Conservation (phyloP, 257 asterid species). For the Ilex aquifolium region DNA sequence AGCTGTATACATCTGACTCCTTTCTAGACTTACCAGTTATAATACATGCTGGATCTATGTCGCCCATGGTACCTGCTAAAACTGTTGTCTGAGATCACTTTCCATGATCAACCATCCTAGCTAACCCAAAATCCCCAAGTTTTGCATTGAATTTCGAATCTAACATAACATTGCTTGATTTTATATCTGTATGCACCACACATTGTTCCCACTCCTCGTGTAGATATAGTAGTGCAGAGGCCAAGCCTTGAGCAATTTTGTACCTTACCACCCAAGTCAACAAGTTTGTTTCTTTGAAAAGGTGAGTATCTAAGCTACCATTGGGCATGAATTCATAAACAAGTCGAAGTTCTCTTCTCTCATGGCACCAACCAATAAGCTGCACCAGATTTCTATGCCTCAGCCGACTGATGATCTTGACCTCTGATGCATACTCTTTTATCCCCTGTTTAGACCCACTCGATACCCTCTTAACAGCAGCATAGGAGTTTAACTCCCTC, state of each 20-base stretch:
- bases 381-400: slow-evolving; percentile 30
- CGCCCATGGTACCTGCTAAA: slow-evolving; percentile 34
- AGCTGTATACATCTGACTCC: slow-evolving; percentile 32
- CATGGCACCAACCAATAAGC: slow-evolving; percentile 34
- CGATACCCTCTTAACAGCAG: slow-evolving; percentile 24
- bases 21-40: slow-evolving; percentile 30
- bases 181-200: slow-evolving; percentile 36
- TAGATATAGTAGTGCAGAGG: slow-evolving; percentile 34
- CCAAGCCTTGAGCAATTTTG: slow-evolving; percentile 34
- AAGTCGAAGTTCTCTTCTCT: slow-evolving; percentile 25
- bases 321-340: slow-evolving; percentile 41
- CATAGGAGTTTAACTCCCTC: slow-evolving; percentile 8
- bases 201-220: slow-evolving; percentile 45
- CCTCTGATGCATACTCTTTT: slow-evolving; percentile 22
- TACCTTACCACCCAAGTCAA: slow-evolving; percentile 21
- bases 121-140: slow-evolving; percentile 50
- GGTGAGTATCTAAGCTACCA: slow-evolving; percentile 38
- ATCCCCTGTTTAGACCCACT: slow-evolving; percentile 21
- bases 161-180: slow-evolving; percentile 41
- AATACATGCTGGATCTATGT: slow-evolving; percentile 39
- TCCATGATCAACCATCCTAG: slow-evolving; percentile 41
- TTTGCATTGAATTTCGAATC: slow-evolving; percentile 35
- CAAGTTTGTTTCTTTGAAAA: slow-evolving; percentile 12
- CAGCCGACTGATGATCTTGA: slow-evolving; percentile 28
- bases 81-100: slow-evolving; percentile 34